These are phyloP conservation scores for Blastobotrys proliferans DNA, from an alignment of 1,139 yeast species.

Conservation along the genomic window DNA sequence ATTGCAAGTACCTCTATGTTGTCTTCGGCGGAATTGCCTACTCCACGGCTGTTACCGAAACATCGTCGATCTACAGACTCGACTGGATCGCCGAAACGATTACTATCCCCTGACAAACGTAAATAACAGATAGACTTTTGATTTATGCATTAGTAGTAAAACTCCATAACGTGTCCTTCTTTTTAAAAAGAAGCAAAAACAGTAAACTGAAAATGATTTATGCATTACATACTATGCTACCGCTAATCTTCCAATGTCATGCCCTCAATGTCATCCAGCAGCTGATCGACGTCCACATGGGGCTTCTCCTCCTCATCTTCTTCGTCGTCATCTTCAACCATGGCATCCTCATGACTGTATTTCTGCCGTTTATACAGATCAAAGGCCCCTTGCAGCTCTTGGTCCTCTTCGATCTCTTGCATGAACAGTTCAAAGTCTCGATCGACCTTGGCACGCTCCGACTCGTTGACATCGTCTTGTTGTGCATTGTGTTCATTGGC, in stretches of 20 bases:
- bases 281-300: constrained; percentile 37
- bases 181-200: background rate
- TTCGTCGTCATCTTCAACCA: constrained; percentile 30
- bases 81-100: background rate
- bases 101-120: constrained; percentile 2
- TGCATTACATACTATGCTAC: constrained; percentile 1
- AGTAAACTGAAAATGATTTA: background rate
- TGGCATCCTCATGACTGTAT: constrained; percentile 32
- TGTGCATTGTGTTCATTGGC: constrained; percentile 88
- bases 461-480: constrained; percentile 64
- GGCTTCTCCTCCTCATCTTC: constrained; percentile 41
- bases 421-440: constrained; percentile 93
- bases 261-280: constrained; percentile 74
- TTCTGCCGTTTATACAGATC: constrained; percentile 72
- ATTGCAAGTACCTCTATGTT: background rate
- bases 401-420: constrained; percentile 96
- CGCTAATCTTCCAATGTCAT: constrained; percentile 64
- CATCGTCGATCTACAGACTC: background rate
- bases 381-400: constrained; percentile 86
- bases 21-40: background rate
- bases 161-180: too few species aligned
- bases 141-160: too few species aligned
- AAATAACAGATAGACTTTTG: too few species aligned
- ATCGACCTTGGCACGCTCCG: constrained; percentile 88
- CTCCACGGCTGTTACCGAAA: constrained; percentile 2